Evolutionary conservation across 2,329 filamentous ascomycete species (phyloP), one percentile per base, ranked within the genome.

Genomic region (Sarocladium oryzae): DNA sequence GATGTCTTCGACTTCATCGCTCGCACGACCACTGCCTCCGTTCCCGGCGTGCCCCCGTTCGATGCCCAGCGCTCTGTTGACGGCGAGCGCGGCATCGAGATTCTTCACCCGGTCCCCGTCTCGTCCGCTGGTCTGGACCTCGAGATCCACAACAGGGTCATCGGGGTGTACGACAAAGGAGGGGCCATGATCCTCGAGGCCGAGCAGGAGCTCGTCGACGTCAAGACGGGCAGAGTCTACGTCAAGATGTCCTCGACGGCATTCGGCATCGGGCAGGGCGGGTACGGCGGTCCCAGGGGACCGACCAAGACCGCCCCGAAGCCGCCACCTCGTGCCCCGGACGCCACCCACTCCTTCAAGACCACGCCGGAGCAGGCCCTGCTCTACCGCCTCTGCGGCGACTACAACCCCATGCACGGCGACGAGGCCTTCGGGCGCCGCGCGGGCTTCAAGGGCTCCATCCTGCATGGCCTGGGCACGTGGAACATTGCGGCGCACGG

Each of bases 401-500:
- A 76, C 53, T 76, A 75, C 57, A 76, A 76, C 54, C 73, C 74
- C 6, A 61, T 74, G 41, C 72, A 74, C 56, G 71, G 66, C 1
- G 69, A 71, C 49, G 69, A 70, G n/a, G 65, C 60, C 15, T 70
- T 70, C 37, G 70, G 70, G 1, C 59, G 60, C 54, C 61, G 63
- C 5, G 69, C 70, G 8, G 73, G 73, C 13, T 75, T 75, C 56
- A 69, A 69, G 33, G 71, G 71, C 1, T 63, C 66, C 3, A 75
- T 76, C 51, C 58, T 75, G 45, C 73, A 76, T 51, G 72, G 73
- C 1, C 58, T 76, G 26, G 69, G 67, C 8, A 75, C 69, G 15
- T 76, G 71, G 70, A 75, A 76, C 55, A 70, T 72, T 51, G 69
- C 67, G 1, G 71, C 72, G 15, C 69, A 73, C 53, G 68, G 66